Evolutionary conservation across 192 early-diverging fungal genomes (phyloP), one percentile per base, ranked within the genome.

Genomic region (Rhizophagus sp.): DNA sequence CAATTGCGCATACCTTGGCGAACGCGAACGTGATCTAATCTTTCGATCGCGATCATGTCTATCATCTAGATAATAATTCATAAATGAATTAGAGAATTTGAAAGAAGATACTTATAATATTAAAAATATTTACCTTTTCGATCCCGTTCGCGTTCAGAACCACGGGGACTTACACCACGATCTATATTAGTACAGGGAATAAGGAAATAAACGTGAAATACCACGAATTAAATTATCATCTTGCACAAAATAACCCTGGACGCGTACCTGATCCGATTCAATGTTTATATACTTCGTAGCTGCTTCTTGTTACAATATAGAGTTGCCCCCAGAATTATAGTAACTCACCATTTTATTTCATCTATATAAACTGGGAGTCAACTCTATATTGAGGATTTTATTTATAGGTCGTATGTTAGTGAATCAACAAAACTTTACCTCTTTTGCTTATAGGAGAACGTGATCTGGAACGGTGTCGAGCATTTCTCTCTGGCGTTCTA

Each of bases 151-250:
- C 75, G 75, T 44, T 76, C 75, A 44, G 52, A 15, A 66, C 39
- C n/a, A 44, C 62, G 62, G 41, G 75, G 75, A 65, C 75, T 76
- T 33, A 64, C 22, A 13, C 15, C 75, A 65, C 75, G 75, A 62
- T 76, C 75, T 76, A 65, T 9, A 22, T 9, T 72, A 47, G 11
- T 72, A 49, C 39, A 65, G 33, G 61, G 17, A 15, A 41, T 13
- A 65, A 25, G 36, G 24, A 65, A 44, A 44, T 24, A 65, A 44
- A 76, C 75, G 75, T 76, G 75, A 76, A 76, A 76, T 65, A 65
- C 9, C 62, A 65, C n/a, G 24, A 24, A 72, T 72, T 72, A 72
- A 72, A 49, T 69, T 69, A 72, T 49, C 22, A n/a, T 72, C 39
- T 25, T 47, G 7, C 41, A 72, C 24, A 33, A 69, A 36, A 25